Evolutionary conservation across 345 rosid species (phyloP), one percentile per base, ranked within the genome.

Genomic region (Syzygium aromaticum): DNA sequence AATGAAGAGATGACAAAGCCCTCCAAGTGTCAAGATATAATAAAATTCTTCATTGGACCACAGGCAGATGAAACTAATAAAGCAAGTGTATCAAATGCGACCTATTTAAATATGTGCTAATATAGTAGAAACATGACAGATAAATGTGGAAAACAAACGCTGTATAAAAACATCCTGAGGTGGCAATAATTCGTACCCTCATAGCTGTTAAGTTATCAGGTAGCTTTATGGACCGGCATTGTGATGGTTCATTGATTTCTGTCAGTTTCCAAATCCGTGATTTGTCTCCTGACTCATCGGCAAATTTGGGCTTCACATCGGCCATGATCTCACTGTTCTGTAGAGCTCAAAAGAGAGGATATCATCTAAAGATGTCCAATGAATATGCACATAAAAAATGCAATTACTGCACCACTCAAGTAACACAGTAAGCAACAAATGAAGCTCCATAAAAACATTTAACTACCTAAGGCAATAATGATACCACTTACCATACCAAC

Each of bases 231-330:
- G 99, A 93, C 63, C 93, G 96, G 85, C 98, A 94, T 85, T 95
- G 98, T 38, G 95, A 91, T 88, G 93, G 89, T 89, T 96, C 96
- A 90, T 90, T 95, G 86, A 96, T 95, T 94, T 95, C 99, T 86
- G 95, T 95, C 85, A 93, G 89, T 89, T 95, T 96, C 96, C 98
- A 95, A 84, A 92, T 92, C 90, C 95, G 93, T 86, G 98, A 91
- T 88, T 94, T 94, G 88, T 95, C 98, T 85, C 88, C 49, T 6
- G 94, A 88, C 86, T 95, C 98, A 54, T 96, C 96, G 56, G 91
- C 92, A 91, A 94, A 90, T 92, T 94, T 94, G 52, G 99, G 96
- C 90, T 96, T 95, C 86, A 91, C 93, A 82, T 95, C 98, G 43
- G 84, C 93, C 90, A 95, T 88, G 88, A 87, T 90, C 67, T 95